Evolutionary conservation across 2,329 filamentous ascomycete genomes (phyloP).

Genomic region (Lithohypha guttulata): DNA sequence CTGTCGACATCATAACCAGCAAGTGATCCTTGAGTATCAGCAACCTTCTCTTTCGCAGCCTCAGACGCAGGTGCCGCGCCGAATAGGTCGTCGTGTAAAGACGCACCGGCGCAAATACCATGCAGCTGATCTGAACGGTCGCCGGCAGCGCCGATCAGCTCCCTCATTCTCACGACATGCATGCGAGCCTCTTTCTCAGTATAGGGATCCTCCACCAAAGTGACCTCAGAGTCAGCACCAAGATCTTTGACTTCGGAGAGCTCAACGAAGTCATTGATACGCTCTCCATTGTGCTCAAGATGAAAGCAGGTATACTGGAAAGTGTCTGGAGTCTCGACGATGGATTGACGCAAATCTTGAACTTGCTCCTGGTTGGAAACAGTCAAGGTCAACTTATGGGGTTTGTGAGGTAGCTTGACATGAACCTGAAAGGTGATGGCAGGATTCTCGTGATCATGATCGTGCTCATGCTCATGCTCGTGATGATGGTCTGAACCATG

Average conservation of each 20-base stretch:
- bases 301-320: constrained; percentile 99
- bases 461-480: constrained; percentile 18
- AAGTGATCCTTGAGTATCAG: constrained; percentile 42
- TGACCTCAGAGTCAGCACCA: constrained; percentile 63
- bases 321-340: constrained; percentile 83
- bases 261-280: constrained; percentile 90
- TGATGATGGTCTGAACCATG: constrained; percentile 6
- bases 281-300: constrained; percentile 76
- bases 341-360: constrained; percentile 91
- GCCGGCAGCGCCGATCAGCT: constrained; percentile 84
- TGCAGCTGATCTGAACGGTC: constrained; percentile 79
- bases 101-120: constrained; percentile 73
- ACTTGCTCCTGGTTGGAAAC: constrained; percentile 91
- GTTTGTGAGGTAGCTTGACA: constrained; percentile 70
- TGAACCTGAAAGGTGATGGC: constrained; percentile 58
- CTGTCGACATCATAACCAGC: constrained; percentile 68
- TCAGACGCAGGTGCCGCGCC: constrained; percentile 32
- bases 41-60: constrained; percentile 26
- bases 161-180: constrained; percentile 80
- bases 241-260: constrained; percentile 80
- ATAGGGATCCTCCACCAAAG: constrained; percentile 85
- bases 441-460: constrained; percentile 15
- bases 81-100: constrained; percentile 70
- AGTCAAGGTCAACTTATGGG: constrained; percentile 73
- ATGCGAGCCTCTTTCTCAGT: constrained; percentile 97